Conservation (phyloP, 768 basidiomycete species). For the Boletus insuetus region DNA sequence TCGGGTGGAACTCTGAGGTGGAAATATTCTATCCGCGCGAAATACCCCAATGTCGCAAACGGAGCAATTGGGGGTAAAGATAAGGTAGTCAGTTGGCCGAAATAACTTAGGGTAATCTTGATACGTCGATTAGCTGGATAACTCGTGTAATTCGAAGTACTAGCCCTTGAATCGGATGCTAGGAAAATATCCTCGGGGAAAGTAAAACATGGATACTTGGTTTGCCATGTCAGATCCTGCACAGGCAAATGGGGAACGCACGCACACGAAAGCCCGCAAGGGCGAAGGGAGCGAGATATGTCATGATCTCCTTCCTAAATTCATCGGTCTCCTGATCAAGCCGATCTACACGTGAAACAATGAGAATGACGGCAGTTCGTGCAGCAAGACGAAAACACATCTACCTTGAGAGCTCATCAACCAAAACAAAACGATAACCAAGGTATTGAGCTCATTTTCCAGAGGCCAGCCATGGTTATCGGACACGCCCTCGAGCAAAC, state of each 20-base stretch:
- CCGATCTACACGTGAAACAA: slow-evolving; percentile 4
- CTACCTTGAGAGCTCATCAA: slow-evolving; percentile 35
- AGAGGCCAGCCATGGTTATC: slow-evolving; percentile 49
- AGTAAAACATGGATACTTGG: slow-evolving; percentile 38
- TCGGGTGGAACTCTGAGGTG: slow-evolving; percentile 40
- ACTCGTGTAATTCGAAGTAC: slow-evolving; percentile 21
- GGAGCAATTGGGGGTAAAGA: slow-evolving; percentile 43
- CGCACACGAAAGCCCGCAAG: slow-evolving; percentile 50
- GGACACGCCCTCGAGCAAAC: slow-evolving; percentile 38
- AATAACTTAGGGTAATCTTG: slow-evolving; percentile 38
- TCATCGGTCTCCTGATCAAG: slow-evolving; percentile 36
- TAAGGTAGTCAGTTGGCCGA: slow-evolving; percentile 37
- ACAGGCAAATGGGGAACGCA: slow-evolving; percentile 3
- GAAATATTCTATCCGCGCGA: slow-evolving; percentile 39
- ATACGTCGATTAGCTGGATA: slow-evolving; percentile 33
- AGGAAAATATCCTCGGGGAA: slow-evolving; percentile 36
- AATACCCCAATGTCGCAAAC: slow-evolving; percentile 49
- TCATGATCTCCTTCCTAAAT: slow-evolving; percentile 33
- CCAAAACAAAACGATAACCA: slow-evolving; percentile 51
- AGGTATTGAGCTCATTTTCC: slow-evolving; percentile 41
- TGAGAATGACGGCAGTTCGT: not conserved
- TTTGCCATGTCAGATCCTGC: slow-evolving; percentile 9
- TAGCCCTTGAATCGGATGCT: slow-evolving; percentile 8
- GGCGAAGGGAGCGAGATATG: slow-evolving; percentile 42
- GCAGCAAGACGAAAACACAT: not conserved